Evolutionary conservation across 2,329 filamentous ascomycete species (phyloP).

Genomic region (Aspergillus viridinutans): DNA sequence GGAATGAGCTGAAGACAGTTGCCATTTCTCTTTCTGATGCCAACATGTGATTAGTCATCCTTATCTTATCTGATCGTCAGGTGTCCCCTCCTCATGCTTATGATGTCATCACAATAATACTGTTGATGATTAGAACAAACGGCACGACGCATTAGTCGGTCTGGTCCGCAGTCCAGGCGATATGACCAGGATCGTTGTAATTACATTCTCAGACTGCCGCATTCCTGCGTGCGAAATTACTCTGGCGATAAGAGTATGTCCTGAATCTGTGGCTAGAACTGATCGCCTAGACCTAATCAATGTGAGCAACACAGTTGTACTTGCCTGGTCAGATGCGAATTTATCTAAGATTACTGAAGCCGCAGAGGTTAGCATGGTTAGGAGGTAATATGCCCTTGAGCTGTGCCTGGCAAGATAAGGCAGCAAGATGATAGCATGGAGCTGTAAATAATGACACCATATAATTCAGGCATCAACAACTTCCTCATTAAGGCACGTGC

Average conservation of each 20-base stretch:
- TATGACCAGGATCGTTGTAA: background rate
- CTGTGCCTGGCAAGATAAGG: background rate
- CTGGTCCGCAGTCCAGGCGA: background rate
- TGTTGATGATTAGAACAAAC: background rate
- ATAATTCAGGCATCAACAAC: background rate
- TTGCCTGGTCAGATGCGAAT: no score
- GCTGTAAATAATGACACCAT: background rate
- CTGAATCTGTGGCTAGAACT: no score
- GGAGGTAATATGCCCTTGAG: background rate
- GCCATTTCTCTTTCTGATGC: background rate
- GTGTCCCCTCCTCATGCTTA: background rate
- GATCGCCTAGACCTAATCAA: no score
- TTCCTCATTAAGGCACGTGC: background rate
- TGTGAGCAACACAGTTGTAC: no score
- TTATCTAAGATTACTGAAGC: no score
- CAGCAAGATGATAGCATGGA: no score
- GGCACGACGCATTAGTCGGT: background rate
- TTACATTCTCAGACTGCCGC: no score
- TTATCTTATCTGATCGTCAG: constrained; percentile 19
- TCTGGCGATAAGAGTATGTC: background rate
- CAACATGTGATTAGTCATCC: background rate
- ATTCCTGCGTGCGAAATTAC: background rate
- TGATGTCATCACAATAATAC: constrained; percentile 10
- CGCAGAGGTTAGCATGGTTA: background rate
- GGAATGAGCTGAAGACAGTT: background rate